Base-by-base conservation (phyloP, 805 yeast genomes). In the Starmera dryadoides region DNA sequence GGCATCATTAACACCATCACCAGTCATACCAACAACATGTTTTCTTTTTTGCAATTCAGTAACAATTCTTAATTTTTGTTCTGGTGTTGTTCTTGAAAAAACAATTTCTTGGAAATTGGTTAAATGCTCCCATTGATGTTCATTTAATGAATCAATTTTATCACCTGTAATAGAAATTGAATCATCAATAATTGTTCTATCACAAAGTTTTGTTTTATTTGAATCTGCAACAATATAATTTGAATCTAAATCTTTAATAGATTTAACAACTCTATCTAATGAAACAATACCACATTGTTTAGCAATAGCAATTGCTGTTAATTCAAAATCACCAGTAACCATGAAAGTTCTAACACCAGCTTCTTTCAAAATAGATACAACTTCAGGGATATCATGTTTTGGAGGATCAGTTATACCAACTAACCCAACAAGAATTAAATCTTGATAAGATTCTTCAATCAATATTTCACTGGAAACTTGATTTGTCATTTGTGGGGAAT, bases 11-110 rank as follows among this genome's bases (percentile, higher is more conserved):
- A 85, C 91, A 55, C 94, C 94, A 59, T 84, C 94, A 41, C 95
- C 95, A n/a, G 94, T 84, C 91, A 85, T 84, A 30, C 91, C 95
- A 34, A 85, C 93, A 43, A 84, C 74, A 53, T 83, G 86, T 23
- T 86, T 86, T 53, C 86, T 70, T 61, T 63, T 53, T 70, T 52
- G 75, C 39, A 72, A 66, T 42, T 70, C 67, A 40, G 65, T 59
- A 15, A 74, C 74, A 42, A 74, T 73, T 38, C 56, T 51, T 33
- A 74, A 59, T 50, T 74, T 74, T 51, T 73, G 77, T 42, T 74
- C 78, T 1, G 79, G 79, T 5, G 56, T 50, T 6, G 55, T 50
- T 50, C 56, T 48, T 4, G 53, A 44, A 40, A 52, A 52, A 6
- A 73, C 74, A 35, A 71, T 56, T 48, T 69, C 73, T 16, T 59